Percentiles rank a stretch among this genome's conserved stretches.
These are phyloP conservation scores for Globisporangium irregulare DNA, from an alignment of 352 stramenopile genomes.

Conservation along the genomic window DNA sequence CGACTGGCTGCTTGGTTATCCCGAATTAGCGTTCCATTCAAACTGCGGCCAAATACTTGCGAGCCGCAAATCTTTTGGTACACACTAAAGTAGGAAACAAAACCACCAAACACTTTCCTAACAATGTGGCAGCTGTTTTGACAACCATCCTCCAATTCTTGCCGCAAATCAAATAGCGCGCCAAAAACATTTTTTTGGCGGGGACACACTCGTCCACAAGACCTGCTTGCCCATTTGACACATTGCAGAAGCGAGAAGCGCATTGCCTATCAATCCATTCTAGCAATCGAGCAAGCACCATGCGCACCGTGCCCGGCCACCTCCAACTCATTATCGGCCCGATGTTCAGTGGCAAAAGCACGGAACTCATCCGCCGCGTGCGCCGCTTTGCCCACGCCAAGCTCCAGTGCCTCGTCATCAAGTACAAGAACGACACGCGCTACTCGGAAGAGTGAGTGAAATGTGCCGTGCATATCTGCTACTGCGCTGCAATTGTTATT, in stretches of 20 bases:
- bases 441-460: slow-evolving; percentile 61
- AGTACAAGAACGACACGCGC: slow-evolving; percentile 75
- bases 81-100: background rate
- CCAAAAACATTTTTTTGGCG: slow-evolving; percentile 9
- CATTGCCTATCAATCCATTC: background rate
- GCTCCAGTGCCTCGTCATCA: slow-evolving; percentile 77
- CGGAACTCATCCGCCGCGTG: slow-evolving; percentile 81
- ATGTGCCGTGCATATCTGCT: background rate
- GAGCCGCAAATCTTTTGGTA: background rate
- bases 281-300: background rate
- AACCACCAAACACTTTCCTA: background rate
- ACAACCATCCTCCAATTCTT: slow-evolving; percentile 2
- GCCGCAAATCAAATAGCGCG: slow-evolving; percentile 5
- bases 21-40: too few relatives aligned
- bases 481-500: background rate
- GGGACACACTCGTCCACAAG: background rate
- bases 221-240: slow-evolving; percentile 13
- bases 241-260: background rate
- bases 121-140: background rate
- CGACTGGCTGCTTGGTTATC: background rate
- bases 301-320: slow-evolving; percentile 40
- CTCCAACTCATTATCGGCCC: slow-evolving; percentile 83
- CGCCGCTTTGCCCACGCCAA: slow-evolving; percentile 78
- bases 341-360: slow-evolving; percentile 89
- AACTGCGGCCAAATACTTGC: too few relatives aligned